These are phyloP conservation scores for Annulohypoxylon nitens DNA, from an alignment of 495 filamentous ascomycete genomes.

Conservation along the genomic window DNA sequence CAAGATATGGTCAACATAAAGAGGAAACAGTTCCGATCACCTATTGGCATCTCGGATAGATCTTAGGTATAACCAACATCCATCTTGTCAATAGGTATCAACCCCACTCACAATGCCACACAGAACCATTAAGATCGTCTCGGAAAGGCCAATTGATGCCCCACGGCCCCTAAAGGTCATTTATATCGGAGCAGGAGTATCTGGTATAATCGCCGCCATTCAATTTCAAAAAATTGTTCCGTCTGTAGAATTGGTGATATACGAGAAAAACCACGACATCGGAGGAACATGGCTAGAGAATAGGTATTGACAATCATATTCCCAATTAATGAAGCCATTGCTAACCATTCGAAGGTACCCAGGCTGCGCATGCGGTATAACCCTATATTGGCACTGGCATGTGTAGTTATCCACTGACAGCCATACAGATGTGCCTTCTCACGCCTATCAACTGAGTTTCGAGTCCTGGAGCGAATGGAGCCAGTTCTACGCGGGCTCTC, in stretches of 20 bases:
- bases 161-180: background rate
- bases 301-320: background rate
- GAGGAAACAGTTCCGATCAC: too few relatives aligned
- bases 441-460: background rate
- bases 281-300: background rate
- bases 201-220: background rate
- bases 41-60: too few relatives aligned
- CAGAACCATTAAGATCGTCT: too few relatives aligned
- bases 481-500: background rate
- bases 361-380: background rate
- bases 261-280: background rate
- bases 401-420: too few relatives aligned
- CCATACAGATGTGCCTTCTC: background rate
- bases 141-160: too few relatives aligned
- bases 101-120: too few relatives aligned
- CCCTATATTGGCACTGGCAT: too few relatives aligned
- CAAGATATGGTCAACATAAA: too few relatives aligned
- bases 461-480: background rate
- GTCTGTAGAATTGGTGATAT: background rate
- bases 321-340: too few relatives aligned
- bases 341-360: too few relatives aligned
- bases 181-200: background rate
- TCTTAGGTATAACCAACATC: too few relatives aligned
- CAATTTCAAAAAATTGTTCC: background rate
- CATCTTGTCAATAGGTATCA: too few relatives aligned